A percentile compares a stretch with the other conserved stretches of the same genome.
Conservation (phyloP, 2,329 filamentous ascomycete genomes). For the Talaromyces sp. region DNA sequence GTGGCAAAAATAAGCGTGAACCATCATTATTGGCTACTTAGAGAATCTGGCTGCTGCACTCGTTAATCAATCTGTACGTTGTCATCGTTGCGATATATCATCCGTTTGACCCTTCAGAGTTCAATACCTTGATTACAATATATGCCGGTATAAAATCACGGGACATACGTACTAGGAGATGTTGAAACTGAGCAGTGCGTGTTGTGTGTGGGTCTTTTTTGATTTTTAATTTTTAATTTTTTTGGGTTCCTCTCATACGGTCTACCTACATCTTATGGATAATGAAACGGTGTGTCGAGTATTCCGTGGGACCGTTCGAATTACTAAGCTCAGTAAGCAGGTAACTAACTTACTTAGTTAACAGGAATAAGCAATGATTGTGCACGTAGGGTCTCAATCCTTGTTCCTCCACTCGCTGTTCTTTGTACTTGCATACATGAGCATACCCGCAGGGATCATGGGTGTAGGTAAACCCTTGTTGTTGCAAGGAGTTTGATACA, state of each 20-base stretch:
- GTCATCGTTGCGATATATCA: not conserved
- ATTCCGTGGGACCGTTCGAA: not conserved
- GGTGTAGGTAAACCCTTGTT: not conserved
- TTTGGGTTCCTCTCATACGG: no score
- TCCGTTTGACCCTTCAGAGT: not conserved
- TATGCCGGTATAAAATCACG: not conserved
- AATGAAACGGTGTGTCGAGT: not conserved
- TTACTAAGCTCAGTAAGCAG: not conserved
- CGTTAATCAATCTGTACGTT: not conserved
- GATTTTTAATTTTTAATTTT: not conserved
- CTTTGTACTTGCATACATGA: not conserved
- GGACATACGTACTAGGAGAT: not conserved
- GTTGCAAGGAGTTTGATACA: not conserved
- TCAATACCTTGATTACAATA: not conserved
- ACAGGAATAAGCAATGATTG: not conserved
- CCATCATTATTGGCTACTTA: not conserved
- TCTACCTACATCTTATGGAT: not conserved
- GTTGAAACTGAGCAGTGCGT: not conserved
- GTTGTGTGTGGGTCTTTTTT: not conserved
- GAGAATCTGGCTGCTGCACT: not conserved
- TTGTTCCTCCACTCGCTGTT: not conserved
- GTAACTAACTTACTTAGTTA: not conserved
- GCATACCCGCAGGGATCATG: not conserved
- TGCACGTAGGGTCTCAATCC: not conserved
- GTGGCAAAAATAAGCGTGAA: constrained; percentile 1